phyloP scores from a whole-genome alignment of 345 rosid species.

The Boechera divaricarpa region DNA sequence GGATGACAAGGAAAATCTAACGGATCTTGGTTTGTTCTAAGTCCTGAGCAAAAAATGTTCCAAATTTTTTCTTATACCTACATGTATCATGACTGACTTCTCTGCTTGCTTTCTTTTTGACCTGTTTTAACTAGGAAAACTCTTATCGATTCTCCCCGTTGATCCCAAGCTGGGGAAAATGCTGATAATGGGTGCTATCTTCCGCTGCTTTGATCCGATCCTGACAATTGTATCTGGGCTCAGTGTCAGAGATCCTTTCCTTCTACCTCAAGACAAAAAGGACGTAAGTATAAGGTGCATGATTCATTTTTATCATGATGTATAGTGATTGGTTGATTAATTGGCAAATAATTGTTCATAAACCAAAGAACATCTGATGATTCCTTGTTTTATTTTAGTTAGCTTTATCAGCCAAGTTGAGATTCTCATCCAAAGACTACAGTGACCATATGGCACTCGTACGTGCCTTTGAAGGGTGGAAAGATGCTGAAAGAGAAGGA shows the following conservation, averaged over 20 bases:
- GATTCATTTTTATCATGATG: background rate
- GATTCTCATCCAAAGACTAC: slow-evolving; percentile 97
- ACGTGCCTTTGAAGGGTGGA: slow-evolving; percentile 99
- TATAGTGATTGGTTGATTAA: slow-evolving; percentile 16
- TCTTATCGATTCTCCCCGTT: slow-evolving; percentile 88
- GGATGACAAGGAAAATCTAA: slow-evolving; percentile 88
- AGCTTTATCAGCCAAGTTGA: slow-evolving; percentile 94
- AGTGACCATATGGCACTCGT: slow-evolving; percentile 99
- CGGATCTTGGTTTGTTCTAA: slow-evolving; percentile 80
- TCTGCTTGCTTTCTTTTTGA: slow-evolving; percentile 30
- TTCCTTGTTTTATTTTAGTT: slow-evolving; percentile 54
- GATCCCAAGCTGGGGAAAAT: slow-evolving; percentile 99
- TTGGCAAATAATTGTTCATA: background rate
- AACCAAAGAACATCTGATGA: slow-evolving; percentile 11
- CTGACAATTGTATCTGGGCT: slow-evolving; percentile 94
- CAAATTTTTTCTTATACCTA: background rate
- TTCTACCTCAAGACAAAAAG: slow-evolving; percentile 95
- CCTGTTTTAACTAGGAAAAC: slow-evolving; percentile 60
- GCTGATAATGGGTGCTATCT: slow-evolving; percentile 97
- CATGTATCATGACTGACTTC: slow-evolving; percentile 25
- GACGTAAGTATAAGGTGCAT: slow-evolving; percentile 62
- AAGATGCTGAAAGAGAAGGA: slow-evolving; percentile 96
- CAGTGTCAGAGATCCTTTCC: slow-evolving; percentile 97
- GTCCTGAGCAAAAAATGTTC: slow-evolving; percentile 24
- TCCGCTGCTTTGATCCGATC: slow-evolving; percentile 91